Evolutionary conservation across 495 filamentous ascomycete genomes (phyloP).

Genomic region (Opeltia flavorubescens): DNA sequence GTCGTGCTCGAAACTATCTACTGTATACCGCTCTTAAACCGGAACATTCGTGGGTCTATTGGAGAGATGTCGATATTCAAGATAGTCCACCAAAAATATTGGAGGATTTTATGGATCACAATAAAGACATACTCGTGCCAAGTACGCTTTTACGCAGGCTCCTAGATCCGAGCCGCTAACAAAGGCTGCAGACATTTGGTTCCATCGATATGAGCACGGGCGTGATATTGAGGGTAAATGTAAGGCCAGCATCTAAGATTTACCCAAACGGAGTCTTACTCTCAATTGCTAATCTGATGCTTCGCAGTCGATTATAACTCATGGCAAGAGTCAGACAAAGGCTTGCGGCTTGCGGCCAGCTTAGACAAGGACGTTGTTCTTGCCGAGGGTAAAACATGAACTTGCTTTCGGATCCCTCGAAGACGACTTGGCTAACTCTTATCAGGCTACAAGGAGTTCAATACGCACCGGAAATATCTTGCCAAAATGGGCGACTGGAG

Average conservation of each 20-base stretch:
- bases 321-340: slow-evolving; percentile 63
- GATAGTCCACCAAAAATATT: slow-evolving; percentile 79
- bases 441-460: slow-evolving; percentile 32
- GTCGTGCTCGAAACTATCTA: slow-evolving; percentile 80
- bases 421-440: not conserved
- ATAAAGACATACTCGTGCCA: slow-evolving; percentile 84
- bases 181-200: slow-evolving; percentile 70
- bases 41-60: slow-evolving; percentile 97
- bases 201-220: slow-evolving; percentile 76
- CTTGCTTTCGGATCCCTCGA: not conserved
- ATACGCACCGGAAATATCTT: slow-evolving; percentile 30
- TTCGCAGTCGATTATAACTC: slow-evolving; percentile 70
- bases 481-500: slow-evolving; percentile 32
- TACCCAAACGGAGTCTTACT: too few species aligned
- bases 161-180: not conserved
- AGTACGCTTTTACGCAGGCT: slow-evolving; percentile 43
- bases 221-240: slow-evolving; percentile 88
- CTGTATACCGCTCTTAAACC: slow-evolving; percentile 73
- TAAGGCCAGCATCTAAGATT: slow-evolving; percentile 39
- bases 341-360: slow-evolving; percentile 40
- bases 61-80: slow-evolving; percentile 92
- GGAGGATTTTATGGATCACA: slow-evolving; percentile 89
- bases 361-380: slow-evolving; percentile 53
- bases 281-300: not conserved
- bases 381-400: slow-evolving; percentile 44